Evolutionary conservation across 2,329 filamentous ascomycete species (phyloP).

Genomic region (Colletotrichum horii): DNA sequence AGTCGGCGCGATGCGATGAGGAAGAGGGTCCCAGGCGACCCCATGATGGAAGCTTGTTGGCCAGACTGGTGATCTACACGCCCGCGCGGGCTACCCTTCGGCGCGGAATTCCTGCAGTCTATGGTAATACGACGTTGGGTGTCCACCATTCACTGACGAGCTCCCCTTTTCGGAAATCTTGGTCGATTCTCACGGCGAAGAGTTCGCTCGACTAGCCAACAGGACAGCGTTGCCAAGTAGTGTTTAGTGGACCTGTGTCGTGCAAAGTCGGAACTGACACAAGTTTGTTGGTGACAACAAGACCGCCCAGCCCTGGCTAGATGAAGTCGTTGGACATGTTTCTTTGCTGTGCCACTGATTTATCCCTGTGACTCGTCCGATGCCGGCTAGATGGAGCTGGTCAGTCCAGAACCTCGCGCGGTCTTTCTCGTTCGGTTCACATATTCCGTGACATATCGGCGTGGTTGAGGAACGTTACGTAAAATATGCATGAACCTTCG

Average conservation of each 20-base stretch:
- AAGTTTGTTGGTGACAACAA: background rate
- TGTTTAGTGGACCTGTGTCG: background rate
- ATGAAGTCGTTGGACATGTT: background rate
- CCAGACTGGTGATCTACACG: background rate
- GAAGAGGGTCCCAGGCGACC: background rate
- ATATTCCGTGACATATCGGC: background rate
- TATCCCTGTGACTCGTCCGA: background rate
- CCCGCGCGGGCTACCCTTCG: background rate
- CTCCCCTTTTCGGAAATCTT: background rate
- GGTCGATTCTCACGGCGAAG: background rate
- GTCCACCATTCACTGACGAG: background rate
- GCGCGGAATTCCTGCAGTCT: background rate
- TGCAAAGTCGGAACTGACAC: conserved; percentile 1
- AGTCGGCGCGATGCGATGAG: background rate
- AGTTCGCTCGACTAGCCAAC: background rate
- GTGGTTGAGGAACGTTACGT: background rate
- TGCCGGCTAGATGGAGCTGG: background rate
- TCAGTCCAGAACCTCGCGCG: background rate
- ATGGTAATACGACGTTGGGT: background rate
- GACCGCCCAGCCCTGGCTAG: background rate
- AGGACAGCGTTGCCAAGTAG: background rate
- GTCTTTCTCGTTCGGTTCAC: background rate
- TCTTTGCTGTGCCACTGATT: background rate
- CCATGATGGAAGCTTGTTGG: background rate
- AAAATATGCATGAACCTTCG: background rate